These are phyloP conservation scores for Zygosaccharomyces sapae DNA, from an alignment of 1,139 yeast genomes.

Conservation along the genomic window DNA sequence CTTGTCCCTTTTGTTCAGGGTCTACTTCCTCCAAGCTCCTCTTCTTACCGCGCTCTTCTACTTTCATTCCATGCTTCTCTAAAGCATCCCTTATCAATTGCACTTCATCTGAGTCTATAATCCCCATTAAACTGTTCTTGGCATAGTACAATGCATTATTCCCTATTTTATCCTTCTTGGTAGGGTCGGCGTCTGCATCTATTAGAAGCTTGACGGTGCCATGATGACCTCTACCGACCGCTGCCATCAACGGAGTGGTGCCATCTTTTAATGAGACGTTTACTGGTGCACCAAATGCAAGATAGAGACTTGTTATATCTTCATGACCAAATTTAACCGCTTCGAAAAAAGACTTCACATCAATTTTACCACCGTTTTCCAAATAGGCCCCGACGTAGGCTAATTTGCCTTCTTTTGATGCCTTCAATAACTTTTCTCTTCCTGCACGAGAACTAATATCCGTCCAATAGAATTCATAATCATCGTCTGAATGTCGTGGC, in stretches of 20 bases:
- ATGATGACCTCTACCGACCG: conserved; percentile 79
- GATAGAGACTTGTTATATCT: conserved; percentile 71
- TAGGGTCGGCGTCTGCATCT: conserved; percentile 74
- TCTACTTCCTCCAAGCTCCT: conserved; percentile 7
- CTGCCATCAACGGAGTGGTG: conserved; percentile 66
- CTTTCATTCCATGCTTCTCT: conserved; percentile 22
- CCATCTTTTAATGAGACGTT: conserved; percentile 62
- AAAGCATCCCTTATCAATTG: conserved; percentile 39
- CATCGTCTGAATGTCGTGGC: conserved; percentile 14
- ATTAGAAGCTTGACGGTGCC: conserved; percentile 68
- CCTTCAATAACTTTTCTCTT: conserved; percentile 58
- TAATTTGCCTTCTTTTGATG: conserved; percentile 78
- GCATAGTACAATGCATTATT: conserved; percentile 66
- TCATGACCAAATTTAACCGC: conserved; percentile 86
- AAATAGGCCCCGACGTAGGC: conserved; percentile 75
- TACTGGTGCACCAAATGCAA: conserved; percentile 77
- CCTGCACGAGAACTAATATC: conserved; percentile 69
- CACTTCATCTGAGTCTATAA: conserved; percentile 58
- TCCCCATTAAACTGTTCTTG: conserved; percentile 42
- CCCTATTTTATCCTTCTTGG: conserved; percentile 44
- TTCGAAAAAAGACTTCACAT: conserved; percentile 70
- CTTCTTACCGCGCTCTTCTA: conserved; percentile 26
- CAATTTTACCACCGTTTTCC: conserved; percentile 74
- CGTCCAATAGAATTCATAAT: conserved; percentile 42
- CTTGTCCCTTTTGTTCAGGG: neutral